These are phyloP conservation scores for Eucalyptus camaldulensis DNA, from an alignment of 345 rosid genomes.

Conservation along the genomic window DNA sequence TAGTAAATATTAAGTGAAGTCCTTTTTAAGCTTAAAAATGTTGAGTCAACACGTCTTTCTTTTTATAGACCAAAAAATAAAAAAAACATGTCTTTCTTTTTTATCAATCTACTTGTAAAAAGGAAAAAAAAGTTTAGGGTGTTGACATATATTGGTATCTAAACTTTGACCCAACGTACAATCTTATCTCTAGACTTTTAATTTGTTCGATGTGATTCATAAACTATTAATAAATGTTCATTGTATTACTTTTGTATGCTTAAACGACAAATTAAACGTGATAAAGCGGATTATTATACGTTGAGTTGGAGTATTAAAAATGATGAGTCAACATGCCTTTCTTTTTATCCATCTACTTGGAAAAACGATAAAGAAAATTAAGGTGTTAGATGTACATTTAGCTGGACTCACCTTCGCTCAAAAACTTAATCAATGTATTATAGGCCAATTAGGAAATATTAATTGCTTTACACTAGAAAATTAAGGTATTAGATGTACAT, in stretches of 20 bases:
- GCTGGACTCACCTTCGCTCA: background rate
- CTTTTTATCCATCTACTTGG: background rate
- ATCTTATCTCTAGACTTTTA: rapidly evolving
- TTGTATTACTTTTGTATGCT: background rate
- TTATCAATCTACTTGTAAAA: background rate
- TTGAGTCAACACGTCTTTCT: background rate
- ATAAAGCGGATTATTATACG: background rate
- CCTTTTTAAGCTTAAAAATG: background rate
- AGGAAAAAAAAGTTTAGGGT: background rate
- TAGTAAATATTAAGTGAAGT: background rate
- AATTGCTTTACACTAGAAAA: background rate
- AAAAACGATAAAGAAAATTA: background rate
- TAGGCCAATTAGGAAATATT: too few species aligned
- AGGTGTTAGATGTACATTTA: background rate
- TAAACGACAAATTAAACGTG: background rate
- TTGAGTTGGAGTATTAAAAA: background rate
- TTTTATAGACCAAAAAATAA: too few species aligned
- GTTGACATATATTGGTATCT: background rate
- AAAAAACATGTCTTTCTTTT: too few species aligned
- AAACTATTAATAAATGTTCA: too few species aligned
- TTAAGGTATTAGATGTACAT: background rate
- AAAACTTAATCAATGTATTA: too few species aligned
- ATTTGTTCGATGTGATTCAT: too few species aligned
- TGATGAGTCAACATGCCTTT: background rate
- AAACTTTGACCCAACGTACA: background rate